Conservation (phyloP, 306 rosid species). For the Malus sieversii region DNA sequence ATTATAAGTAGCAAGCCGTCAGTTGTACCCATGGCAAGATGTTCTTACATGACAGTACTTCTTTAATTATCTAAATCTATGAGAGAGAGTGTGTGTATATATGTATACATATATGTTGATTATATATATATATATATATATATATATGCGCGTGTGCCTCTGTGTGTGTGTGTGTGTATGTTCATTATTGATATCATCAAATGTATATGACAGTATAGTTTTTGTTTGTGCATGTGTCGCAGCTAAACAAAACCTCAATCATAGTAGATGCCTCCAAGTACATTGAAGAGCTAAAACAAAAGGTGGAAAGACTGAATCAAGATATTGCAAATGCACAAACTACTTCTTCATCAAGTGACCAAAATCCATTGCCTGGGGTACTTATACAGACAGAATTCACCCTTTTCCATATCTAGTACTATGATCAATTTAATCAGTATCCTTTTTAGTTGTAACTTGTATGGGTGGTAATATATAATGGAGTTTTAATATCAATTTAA, state of each 20-base stretch:
- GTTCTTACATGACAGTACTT: neutral
- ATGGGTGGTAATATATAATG: neutral
- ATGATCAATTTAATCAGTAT: neutral
- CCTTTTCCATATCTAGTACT: neutral
- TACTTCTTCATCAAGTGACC: conserved; percentile 26
- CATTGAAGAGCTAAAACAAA: conserved; percentile 72
- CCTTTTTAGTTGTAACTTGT: neutral
- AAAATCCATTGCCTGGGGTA: conserved; percentile 65
- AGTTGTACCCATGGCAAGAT: neutral
- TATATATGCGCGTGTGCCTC: neutral
- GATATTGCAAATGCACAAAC: conserved; percentile 53
- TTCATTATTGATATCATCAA: neutral
- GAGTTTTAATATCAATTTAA: neutral
- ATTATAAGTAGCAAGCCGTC: neutral
- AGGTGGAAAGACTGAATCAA: conserved; percentile 72
- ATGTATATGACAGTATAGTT: neutral
- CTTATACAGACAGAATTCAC: neutral
- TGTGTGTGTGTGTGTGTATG: neutral
- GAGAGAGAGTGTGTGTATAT: neutral
- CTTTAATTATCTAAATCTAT: neutral
- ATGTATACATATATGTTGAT: neutral
- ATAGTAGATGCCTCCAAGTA: conserved; percentile 85
- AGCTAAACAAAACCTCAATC: conserved; percentile 70
- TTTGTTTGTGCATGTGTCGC: conserved; percentile 20
- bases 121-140: neutral